Base-by-base conservation (phyloP, 2,329 filamentous ascomycete genomes). In the Aspergillus caelatus region DNA sequence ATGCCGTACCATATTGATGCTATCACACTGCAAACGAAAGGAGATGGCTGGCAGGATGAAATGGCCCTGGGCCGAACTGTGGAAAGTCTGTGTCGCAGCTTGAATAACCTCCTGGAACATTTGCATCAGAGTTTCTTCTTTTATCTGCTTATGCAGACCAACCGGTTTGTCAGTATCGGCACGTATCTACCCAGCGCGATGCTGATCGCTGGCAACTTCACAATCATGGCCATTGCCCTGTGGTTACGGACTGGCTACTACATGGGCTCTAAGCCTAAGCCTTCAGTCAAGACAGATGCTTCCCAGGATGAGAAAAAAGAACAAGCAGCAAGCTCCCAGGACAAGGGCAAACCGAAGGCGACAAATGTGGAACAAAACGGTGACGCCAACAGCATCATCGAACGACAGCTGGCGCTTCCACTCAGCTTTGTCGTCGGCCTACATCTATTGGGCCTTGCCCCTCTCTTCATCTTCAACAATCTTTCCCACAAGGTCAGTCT, bases 121-220 rank as follows among this genome's bases (percentile, higher is more conserved):
- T 84, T 99, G 65, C 95, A 99, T 76, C 95, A 99, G 80, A 97
- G 94, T 77, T 99, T 99, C 83, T 99, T 99, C 86, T 98, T 99
- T 81, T 99, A 99, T 77, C 83, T 99, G 58, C 85, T 99, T 52
- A 93, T 98, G 88, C 90, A 96, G 69, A 87, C 89, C 34, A 92
- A 95, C 72, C 89, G 94, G 12, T 99, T 99, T 75, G 95, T 98
- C 70, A 98, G 94, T 79, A 99, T 99, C 67, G 95, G 95, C 19
- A 99, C 94, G 1, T 99, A 99, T 74, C 85, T 99, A 4, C 95
- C 95, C 0, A 96, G 93, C 70, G 95, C 95, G n/a, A 99, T 99
- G 95, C 81, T 98, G 57, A 86, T 99, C 62, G 95, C 95, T 2
- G 91, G 90, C 50, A 97, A 94, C 77, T 98, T 98, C 74, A 97